Evolutionary conservation across 2,329 filamentous ascomycete species (phyloP), one percentile per base, ranked within the genome.

Genomic region (Pyrenophora graminea): DNA sequence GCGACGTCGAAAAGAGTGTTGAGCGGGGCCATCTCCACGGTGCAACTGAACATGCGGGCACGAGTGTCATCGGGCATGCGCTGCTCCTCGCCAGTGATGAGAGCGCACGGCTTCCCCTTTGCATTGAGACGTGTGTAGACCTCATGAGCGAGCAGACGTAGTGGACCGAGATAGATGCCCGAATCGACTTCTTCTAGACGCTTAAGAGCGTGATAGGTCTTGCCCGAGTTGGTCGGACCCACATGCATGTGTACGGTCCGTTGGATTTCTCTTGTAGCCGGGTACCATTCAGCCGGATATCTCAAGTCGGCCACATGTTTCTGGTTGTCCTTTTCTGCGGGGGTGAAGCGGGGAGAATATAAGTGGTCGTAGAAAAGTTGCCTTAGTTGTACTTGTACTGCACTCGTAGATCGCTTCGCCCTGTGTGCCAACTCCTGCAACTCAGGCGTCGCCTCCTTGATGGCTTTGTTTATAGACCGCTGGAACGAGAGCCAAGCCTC

Each of bases 181-280:
- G 80, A 82, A 25, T 86, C 81, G 2, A 88, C 87, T 42, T 84
- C 79, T 70, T 97, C 90, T 9, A 99, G 80, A 10, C 88, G 85
- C 74, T 96, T 87, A 57, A 99, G 77, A 0, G 94, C 95, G 69
- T 91, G 88, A 69, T 97, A 99, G 0, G 95, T 99, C 79, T 99
- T 99, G 50, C 94, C 94, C 0, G 94, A 97, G 73, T 99, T 99
- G 2, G 94, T 99, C 1, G 94, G 94, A 0, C 94, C 94, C 42
- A 99, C 91, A 65, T 99, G 94, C 17, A 99, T 79, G 76, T 97
- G 91, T 34, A 99, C 82, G 0, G 85, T 93, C 38, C 94, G 82
- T 66, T 92, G 89, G 63, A 94, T 79, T 39, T 84, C 81, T 51
- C 95, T 83, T 1, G 94, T 94, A 3, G 84, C 85, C 0, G 93